These are phyloP conservation scores for Seiridium cupressi DNA, from an alignment of 2,329 filamentous ascomycete species.

Conservation along the genomic window DNA sequence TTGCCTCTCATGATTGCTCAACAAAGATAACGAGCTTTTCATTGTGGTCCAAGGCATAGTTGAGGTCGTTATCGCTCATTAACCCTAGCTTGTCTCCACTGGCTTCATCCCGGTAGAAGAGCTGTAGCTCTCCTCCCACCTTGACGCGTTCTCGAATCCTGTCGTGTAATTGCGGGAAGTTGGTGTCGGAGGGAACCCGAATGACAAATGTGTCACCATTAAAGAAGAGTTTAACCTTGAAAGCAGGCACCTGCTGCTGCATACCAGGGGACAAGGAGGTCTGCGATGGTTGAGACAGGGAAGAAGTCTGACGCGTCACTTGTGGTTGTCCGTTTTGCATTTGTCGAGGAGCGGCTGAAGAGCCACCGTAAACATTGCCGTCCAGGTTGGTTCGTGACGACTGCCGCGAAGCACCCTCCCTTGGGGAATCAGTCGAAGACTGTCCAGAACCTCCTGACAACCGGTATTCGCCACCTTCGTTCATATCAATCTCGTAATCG, in stretches of 20 bases:
- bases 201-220: constrained; percentile 91
- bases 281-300: constrained; percentile 51
- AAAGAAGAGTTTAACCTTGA: constrained; percentile 96
- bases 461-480: constrained; percentile 68
- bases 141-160: constrained; percentile 85
- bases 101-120: constrained; percentile 84
- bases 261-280: constrained; percentile 54
- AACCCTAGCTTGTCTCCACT: constrained; percentile 73
- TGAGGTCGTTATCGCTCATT: constrained; percentile 77
- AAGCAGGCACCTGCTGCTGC: constrained; percentile 45
- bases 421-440: constrained; percentile 62
- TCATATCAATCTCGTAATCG: constrained; percentile 86
- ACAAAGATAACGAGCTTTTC: constrained; percentile 82
- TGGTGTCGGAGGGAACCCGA: constrained; percentile 78
- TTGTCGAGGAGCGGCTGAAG: constrained; percentile 51
- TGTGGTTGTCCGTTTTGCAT: constrained; percentile 35
- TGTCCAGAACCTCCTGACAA: constrained; percentile 69
- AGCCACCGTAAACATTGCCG: constrained; percentile 52
- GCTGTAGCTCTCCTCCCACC: constrained; percentile 64
- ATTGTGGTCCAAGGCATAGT: constrained; percentile 77
- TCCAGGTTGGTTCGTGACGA: constrained; percentile 65
- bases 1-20: constrained; percentile 40
- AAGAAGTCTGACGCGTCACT: constrained; percentile 43
- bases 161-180: constrained; percentile 73
- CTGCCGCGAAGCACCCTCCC: constrained; percentile 60